Percentiles rank a stretch among this genome's conserved stretches.
These are phyloP conservation scores for Geotrichum australiense DNA, from an alignment of 1,139 yeast genomes.

Conservation along the genomic window DNA sequence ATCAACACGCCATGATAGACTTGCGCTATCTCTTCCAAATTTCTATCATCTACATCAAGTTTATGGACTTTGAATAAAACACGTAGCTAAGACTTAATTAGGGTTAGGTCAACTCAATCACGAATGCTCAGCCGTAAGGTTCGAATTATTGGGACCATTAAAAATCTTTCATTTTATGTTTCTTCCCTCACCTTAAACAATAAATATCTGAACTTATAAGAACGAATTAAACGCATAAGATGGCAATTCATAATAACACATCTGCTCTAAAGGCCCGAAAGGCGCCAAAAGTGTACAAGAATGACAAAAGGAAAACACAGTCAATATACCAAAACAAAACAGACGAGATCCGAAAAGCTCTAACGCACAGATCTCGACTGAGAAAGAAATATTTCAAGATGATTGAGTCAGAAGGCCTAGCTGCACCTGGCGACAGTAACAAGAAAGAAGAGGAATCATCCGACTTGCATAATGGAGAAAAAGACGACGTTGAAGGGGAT, in stretches of 20 bases:
- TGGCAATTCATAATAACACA: slow-evolving; percentile 3
- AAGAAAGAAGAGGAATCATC: slow-evolving; percentile 23
- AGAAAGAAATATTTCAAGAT: slow-evolving; percentile 77
- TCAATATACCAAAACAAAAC: slow-evolving; percentile 19
- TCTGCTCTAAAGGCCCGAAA: slow-evolving; percentile 4
- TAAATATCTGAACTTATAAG: not conserved
- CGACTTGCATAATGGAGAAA: slow-evolving; percentile 16
- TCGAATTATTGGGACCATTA: slow-evolving; percentile 7
- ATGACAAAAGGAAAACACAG: slow-evolving; percentile 12
- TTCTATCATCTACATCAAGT: too few species aligned
- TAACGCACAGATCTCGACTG: slow-evolving; percentile 75
- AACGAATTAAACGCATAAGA: not conserved
- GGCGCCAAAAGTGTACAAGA: not conserved
- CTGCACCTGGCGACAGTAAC: slow-evolving; percentile 19
- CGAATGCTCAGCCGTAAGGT: slow-evolving; percentile 7
- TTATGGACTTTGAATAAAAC: not conserved
- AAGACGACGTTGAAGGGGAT: not conserved
- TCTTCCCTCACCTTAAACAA: not conserved
- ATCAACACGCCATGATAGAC: too few species aligned
- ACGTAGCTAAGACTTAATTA: not conserved
- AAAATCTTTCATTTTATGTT: slow-evolving; percentile 5
- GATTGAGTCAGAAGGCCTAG: slow-evolving; percentile 59
- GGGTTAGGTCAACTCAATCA: slow-evolving; percentile 1
- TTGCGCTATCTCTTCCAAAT: too few species aligned
- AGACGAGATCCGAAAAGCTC: slow-evolving; percentile 65